These are phyloP conservation scores for Aspergillus ochraceus DNA, from an alignment of 2,329 filamentous ascomycete genomes.

Conservation along the genomic window DNA sequence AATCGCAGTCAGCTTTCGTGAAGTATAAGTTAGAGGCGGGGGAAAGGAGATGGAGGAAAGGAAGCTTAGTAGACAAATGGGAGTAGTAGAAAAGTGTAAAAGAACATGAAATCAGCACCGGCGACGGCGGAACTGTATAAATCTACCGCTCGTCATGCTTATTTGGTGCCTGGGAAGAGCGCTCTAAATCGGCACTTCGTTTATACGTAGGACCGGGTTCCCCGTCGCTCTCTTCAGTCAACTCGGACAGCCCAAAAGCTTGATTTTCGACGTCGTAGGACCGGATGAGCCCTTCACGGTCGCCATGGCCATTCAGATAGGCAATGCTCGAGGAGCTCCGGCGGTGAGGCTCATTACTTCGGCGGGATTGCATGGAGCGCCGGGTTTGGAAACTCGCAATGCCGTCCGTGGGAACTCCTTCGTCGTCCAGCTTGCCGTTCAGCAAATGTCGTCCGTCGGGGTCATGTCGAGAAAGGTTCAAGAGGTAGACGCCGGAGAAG, in stretches of 20 bases:
- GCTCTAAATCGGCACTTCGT: conserved; percentile 26
- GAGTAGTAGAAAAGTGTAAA: conserved; percentile 11
- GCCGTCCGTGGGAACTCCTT: conserved; percentile 84
- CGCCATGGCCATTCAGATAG: conserved; percentile 58
- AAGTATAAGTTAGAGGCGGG: neutral
- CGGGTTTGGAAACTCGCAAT: conserved; percentile 87
- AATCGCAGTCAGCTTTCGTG: neutral
- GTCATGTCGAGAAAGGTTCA: conserved; percentile 92
- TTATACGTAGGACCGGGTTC: conserved; percentile 39
- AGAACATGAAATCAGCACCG: neutral
- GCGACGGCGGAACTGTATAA: conserved; percentile 13
- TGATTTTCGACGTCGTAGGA: conserved; percentile 84
- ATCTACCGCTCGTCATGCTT: conserved; percentile 35
- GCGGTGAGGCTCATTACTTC: conserved; percentile 63
- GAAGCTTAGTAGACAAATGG: conserved; percentile 22
- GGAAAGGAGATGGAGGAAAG: conserved; percentile 10
- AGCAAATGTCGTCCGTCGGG: conserved; percentile 73
- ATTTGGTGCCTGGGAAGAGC: conserved; percentile 27
- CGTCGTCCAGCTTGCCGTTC: conserved; percentile 57
- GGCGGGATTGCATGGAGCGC: conserved; percentile 85
- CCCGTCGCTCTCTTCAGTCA: conserved; percentile 73
- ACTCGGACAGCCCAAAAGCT: conserved; percentile 74
- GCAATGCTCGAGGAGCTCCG: conserved; percentile 63
- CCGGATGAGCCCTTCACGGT: conserved; percentile 80
- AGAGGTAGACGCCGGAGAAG: conserved; percentile 90